Conservation (phyloP, 495 filamentous ascomycete genomes). For the Penicillium roqueforti region DNA sequence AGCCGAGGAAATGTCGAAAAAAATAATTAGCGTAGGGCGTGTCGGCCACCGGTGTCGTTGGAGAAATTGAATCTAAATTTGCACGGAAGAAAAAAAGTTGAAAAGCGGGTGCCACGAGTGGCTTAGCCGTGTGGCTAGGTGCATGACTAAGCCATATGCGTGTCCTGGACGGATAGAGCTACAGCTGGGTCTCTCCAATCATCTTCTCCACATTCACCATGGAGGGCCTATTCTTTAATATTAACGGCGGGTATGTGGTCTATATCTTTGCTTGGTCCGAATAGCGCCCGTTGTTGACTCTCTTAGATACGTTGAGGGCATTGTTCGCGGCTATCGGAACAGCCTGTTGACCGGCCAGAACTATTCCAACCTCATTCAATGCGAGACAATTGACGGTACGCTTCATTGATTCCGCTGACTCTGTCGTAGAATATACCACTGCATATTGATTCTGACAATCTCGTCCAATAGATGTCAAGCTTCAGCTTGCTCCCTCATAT, state of each 20-base stretch:
- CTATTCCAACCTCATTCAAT: conserved; percentile 96
- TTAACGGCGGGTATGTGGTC: conserved; percentile 74
- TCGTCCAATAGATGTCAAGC: conserved; percentile 73
- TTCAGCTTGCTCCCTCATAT: conserved; percentile 93
- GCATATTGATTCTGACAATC: conserved; percentile 8
- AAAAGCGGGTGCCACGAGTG: conserved; percentile 26
- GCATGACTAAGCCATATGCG: conserved; percentile 22
- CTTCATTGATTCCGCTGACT: background rate
- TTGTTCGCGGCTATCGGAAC: conserved; percentile 96
- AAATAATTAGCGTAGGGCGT: conserved; percentile 18
- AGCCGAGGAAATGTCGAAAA: conserved; percentile 17
- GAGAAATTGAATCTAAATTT: conserved; percentile 31
- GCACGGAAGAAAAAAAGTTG: conserved; percentile 32
- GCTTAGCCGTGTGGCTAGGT: conserved; percentile 22
- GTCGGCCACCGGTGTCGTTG: conserved; percentile 26
- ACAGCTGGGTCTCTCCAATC: conserved; percentile 17
- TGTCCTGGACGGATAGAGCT: conserved; percentile 19
- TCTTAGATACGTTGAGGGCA: conserved; percentile 85
- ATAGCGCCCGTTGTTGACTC: conserved; percentile 18
- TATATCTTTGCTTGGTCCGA: background rate
- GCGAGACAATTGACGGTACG: conserved; percentile 95
- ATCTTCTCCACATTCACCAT: conserved; percentile 46
- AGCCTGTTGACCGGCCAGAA: conserved; percentile 82
- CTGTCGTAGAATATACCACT: background rate
- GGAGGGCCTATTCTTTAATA: conserved; percentile 96